phyloP scores from a whole-genome alignment of 495 filamentous ascomycete species.

The Immersiella caudata region DNA sequence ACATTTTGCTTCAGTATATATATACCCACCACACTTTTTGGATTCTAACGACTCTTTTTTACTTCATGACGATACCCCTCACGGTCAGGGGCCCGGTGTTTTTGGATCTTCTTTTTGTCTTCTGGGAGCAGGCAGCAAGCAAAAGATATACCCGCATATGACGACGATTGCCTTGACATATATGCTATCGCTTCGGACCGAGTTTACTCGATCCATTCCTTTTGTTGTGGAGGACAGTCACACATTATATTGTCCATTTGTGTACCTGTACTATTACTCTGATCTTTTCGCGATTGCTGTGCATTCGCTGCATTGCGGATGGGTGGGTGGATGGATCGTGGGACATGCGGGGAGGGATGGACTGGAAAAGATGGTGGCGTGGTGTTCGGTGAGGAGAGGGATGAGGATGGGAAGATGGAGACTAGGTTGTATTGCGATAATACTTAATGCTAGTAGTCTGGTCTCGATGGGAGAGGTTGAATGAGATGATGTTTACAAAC shows the following conservation, averaged over 20 bases:
- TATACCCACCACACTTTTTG: slow-evolving; percentile 11
- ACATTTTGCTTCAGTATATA: not conserved
- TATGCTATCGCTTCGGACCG: not conserved
- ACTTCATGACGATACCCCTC: not conserved
- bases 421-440: slow-evolving; percentile 18
- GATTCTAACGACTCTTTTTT: not conserved
- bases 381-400: not conserved
- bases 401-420: not conserved
- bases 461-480: not conserved
- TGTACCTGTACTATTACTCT: not conserved
- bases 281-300: slow-evolving; percentile 6
- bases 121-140: slow-evolving; percentile 13
- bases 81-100: not conserved
- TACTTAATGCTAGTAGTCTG: slow-evolving; percentile 20
- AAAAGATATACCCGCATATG: slow-evolving; percentile 16
- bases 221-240: not conserved
- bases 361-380: not conserved
- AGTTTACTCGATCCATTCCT: not conserved
- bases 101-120: not conserved
- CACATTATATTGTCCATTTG: not conserved
- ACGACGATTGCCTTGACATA: not conserved
- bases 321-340: not conserved
- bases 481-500: slow-evolving; percentile 8
- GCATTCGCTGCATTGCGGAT: slow-evolving; percentile 14
- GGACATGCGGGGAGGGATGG: not conserved